Evolutionary conservation across 441 rosid genomes (phyloP).

Genomic region (Croton setiger): DNA sequence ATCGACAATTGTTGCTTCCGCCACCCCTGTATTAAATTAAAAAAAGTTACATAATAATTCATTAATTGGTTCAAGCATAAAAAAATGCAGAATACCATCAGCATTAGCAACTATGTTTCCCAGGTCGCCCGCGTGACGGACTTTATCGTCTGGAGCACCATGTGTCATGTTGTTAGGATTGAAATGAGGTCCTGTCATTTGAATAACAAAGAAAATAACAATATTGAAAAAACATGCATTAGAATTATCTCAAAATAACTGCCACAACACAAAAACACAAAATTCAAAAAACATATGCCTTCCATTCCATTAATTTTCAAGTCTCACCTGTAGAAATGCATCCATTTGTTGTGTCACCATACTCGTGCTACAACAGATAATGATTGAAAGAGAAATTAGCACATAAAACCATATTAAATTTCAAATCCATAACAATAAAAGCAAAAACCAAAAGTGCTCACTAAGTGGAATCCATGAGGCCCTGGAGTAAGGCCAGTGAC

Average conservation of each 20-base stretch:
- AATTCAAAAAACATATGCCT: background rate
- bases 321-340: slow-evolving; percentile 83
- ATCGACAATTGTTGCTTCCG: slow-evolving; percentile 84
- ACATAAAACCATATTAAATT: background rate
- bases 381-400: slow-evolving; percentile 4
- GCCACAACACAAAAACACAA: background rate
- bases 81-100: slow-evolving; percentile 46
- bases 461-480: slow-evolving; percentile 86
- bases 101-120: slow-evolving; percentile 95
- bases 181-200: slow-evolving; percentile 70
- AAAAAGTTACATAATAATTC: slow-evolving; percentile 8
- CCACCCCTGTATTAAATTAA: slow-evolving; percentile 54
- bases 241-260: background rate
- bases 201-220: background rate
- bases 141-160: slow-evolving; percentile 90
- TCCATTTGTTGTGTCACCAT: slow-evolving; percentile 94
- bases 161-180: slow-evolving; percentile 81
- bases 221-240: background rate
- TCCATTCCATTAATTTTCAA: slow-evolving; percentile 2
- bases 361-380: slow-evolving; percentile 62
- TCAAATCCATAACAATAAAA: slow-evolving; percentile 15
- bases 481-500: slow-evolving; percentile 86
- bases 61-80: slow-evolving; percentile 3
- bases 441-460: slow-evolving; percentile 33
- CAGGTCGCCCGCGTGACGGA: slow-evolving; percentile 99